Base-by-base conservation (phyloP, 129 eudicot species). In the sunflower (Helianthus annuus) region DNA sequence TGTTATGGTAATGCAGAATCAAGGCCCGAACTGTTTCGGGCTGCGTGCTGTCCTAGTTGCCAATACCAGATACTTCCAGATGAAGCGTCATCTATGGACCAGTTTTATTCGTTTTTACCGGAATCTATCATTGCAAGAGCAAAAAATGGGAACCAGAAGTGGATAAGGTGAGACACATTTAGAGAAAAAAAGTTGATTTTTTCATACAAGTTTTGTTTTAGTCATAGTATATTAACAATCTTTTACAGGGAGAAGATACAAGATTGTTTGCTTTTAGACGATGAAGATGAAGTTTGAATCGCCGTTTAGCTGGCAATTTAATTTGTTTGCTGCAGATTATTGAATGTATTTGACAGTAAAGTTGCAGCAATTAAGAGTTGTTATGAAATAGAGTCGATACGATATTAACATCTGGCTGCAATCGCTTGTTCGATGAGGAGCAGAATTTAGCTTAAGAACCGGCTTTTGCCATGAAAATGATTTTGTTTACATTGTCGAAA, bases 1-100 rank as follows among this genome's bases (percentile, higher is more conserved):
- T 13, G 48, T 67, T 67, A 53, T 68, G 78, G 42, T 9, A 75
- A 75, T 51, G 73, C 67, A 45, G 64, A 86, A 70, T 38, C 69
- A 51, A 66, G 58, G 54, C 39, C 74, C 8, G 71, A 71, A 53
- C 64, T 10, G 63, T 71, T 82, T 60, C 68, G 27, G 36, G 78
- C 75, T 49, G 66, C 74, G 16, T 90, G 94, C 79, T 90, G 96
- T 48, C 70, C 86, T 24, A 88, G 97, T 83, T 95, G 99, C 85
- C 88, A 80, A 76, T 95, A 76, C 80, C 99, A 95, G 79, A 88
- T 95, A 58, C 87, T 95, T 66, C 97, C 97, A 0, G 76, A 81
- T 62, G 97, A 95, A 36, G 39, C 67, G 0, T 75, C 89, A 40
- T 70, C 85, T 11, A 39, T 83, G 84, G 91, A 88, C 61, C 67